These are phyloP conservation scores for Corylus americana DNA, from an alignment of 306 rosid species.

Conservation along the genomic window DNA sequence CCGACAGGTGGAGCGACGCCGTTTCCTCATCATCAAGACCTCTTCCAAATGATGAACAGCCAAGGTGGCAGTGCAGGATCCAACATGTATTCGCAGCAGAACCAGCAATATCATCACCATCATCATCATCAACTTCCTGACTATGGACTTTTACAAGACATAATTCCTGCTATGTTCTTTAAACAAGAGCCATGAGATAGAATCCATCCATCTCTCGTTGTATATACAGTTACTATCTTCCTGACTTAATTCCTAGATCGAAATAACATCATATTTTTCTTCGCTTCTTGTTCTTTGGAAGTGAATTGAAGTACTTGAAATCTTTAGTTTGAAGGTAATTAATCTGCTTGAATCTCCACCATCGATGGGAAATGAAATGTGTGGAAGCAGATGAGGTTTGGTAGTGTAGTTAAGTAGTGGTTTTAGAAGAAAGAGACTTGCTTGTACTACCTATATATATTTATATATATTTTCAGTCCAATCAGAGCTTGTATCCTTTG, in stretches of 20 bases:
- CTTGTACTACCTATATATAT: neutral
- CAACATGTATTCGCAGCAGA: conserved; percentile 22
- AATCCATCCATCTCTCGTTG: conserved; percentile 2
- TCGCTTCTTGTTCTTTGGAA: neutral
- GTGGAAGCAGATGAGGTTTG: conserved; percentile 12
- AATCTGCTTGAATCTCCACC: neutral
- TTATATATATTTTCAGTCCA: neutral
- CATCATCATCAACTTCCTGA: conserved; percentile 41
- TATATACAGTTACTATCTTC: conserved; percentile 22
- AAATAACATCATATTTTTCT: neutral
- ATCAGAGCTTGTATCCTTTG: neutral
- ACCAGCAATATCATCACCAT: conserved; percentile 32
- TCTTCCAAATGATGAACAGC: conserved; percentile 18
- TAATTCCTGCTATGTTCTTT: conserved; percentile 68
- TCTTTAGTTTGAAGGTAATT: neutral
- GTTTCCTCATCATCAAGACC: conserved; percentile 46
- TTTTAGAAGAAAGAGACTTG: neutral
- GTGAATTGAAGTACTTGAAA: neutral
- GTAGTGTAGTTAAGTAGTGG: neutral
- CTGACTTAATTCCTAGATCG: neutral
- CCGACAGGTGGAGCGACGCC: conserved; percentile 36
- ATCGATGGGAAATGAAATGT: conserved; percentile 1
- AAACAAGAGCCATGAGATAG: conserved; percentile 46
- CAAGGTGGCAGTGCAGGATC: conserved; percentile 11
- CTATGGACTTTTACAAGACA: conserved; percentile 74